Evolutionary conservation across 2,329 filamentous ascomycete genomes (phyloP).

Genomic region (Ophiostoma piceae): DNA sequence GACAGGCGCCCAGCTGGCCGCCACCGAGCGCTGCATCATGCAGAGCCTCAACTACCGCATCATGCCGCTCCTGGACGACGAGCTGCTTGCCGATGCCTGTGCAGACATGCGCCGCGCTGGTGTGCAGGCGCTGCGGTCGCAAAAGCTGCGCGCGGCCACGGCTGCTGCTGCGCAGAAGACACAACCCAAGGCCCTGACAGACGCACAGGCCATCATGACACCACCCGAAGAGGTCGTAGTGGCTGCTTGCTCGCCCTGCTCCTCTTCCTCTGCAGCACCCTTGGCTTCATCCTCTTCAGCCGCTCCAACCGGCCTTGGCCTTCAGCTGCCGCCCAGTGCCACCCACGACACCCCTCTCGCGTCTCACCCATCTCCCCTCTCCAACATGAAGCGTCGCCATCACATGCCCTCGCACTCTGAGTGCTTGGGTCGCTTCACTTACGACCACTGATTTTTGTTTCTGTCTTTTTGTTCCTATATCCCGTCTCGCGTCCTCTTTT

Average conservation of each 20-base stretch:
- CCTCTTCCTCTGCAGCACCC: no score
- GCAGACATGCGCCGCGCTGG: slow-evolving; percentile 60
- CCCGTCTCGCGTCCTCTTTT: not conserved
- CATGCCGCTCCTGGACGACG: slow-evolving; percentile 53
- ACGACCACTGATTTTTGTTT: slow-evolving; percentile 16
- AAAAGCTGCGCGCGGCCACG: slow-evolving; percentile 7
- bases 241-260: not conserved
- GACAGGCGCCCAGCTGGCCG: slow-evolving; percentile 58
- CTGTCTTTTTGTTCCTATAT: not conserved
- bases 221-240: not conserved
- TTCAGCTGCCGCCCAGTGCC: slow-evolving; percentile 10
- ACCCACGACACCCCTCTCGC: not conserved
- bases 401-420: slow-evolving; percentile 21
- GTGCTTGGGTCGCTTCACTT: slow-evolving; percentile 13
- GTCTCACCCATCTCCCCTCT: not conserved
- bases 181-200: not conserved
- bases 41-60: slow-evolving; percentile 60
- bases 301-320: slow-evolving; percentile 5
- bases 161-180: not conserved
- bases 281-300: not conserved
- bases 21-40: slow-evolving; percentile 59
- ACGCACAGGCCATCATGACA: not conserved
- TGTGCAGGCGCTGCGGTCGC: slow-evolving; percentile 26
- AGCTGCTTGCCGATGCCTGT: slow-evolving; percentile 54
- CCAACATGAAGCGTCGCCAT: slow-evolving; percentile 17